A percentile compares a stretch with the other conserved stretches of the same genome.
Conservation (phyloP, 257 asterid genomes). For the Lithospermum erythrorhizon region DNA sequence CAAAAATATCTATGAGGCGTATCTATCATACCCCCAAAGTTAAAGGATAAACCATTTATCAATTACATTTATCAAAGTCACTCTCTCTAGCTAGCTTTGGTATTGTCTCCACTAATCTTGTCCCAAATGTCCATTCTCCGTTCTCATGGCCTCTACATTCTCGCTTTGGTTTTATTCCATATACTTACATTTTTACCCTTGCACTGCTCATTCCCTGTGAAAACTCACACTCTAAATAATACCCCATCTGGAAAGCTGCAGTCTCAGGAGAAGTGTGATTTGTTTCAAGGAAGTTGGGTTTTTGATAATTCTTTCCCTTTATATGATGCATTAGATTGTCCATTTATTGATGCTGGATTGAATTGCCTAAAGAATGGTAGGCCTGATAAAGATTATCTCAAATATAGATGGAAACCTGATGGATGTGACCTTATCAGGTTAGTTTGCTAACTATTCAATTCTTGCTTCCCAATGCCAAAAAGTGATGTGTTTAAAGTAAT, state of each 20-base stretch:
- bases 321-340: conserved; percentile 29
- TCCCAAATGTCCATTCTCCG: no score
- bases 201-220: neutral
- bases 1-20: no score
- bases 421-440: conserved; percentile 43
- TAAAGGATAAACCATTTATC: no score
- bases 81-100: no score
- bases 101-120: no score
- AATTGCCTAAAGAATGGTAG: conserved; percentile 43
- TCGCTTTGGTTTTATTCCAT: no score
- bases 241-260: neutral
- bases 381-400: conserved; percentile 24
- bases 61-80: no score
- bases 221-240: neutral
- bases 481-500: no score
- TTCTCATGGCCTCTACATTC: no score
- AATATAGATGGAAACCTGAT: conserved; percentile 49
- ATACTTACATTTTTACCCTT: neutral
- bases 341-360: conserved; percentile 31
- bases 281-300: conserved; percentile 43
- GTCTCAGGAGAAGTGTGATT: conserved; percentile 18
- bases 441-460: neutral
- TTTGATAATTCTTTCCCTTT: conserved; percentile 36
- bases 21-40: no score
- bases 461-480: no score